A percentile compares a stretch with the other conserved stretches of the same genome.
phyloP scores from a whole-genome alignment of 2,329 filamentous ascomycete species.

The Colletotrichum siamense region DNA sequence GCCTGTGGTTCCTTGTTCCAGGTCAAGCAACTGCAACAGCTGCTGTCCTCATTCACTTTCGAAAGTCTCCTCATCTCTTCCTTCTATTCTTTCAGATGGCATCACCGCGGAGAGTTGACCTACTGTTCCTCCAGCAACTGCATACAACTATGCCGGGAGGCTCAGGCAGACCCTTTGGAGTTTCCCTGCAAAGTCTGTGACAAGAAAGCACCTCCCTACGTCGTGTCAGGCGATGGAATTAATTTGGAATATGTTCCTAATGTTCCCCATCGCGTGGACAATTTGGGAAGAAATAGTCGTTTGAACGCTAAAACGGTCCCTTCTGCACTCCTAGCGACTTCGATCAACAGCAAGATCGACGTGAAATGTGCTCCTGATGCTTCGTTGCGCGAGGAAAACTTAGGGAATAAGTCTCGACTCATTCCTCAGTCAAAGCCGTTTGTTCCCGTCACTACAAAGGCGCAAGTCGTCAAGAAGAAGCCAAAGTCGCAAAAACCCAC shows the following conservation, averaged over 20 bases:
- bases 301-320: no score
- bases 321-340: no score
- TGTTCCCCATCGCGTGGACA: not conserved
- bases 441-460: not conserved
- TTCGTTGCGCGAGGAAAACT: no score
- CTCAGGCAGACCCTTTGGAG: no score
- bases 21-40: not conserved
- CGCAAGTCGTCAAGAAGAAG: not conserved
- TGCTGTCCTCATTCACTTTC: not conserved
- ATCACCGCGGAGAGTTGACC: not conserved
- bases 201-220: not conserved
- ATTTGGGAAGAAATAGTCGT: no score
- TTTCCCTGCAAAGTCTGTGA: not conserved
- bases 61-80: not conserved
- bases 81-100: not conserved
- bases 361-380: not conserved
- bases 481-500: not conserved
- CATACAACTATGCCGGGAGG: not conserved
- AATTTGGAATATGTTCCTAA: not conserved
- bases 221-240: not conserved
- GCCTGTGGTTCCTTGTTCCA: not conserved
- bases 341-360: not conserved
- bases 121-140: not conserved
- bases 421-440: not conserved
- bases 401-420: not conserved